Percentiles rank a stretch among this genome's conserved stretches.
Evolutionary conservation across 2,329 filamentous ascomycete species (phyloP).

Genomic region (Hortaea sp.): DNA sequence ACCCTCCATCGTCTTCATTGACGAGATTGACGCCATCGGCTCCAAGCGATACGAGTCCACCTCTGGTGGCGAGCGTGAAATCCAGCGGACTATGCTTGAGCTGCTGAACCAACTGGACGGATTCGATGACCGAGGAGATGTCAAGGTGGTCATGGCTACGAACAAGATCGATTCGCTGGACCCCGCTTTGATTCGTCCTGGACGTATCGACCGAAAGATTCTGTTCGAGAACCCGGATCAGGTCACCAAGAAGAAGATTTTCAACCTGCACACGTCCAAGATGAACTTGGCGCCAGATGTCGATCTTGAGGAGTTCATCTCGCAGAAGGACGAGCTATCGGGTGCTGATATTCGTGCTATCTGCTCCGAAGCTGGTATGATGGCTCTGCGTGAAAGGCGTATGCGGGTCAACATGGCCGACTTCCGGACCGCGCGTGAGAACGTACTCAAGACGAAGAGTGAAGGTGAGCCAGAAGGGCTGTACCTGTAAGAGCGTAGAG

Average conservation of each 20-base stretch:
- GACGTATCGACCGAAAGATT: constrained; percentile 98
- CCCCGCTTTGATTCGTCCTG: constrained; percentile 88
- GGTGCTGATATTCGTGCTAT: constrained; percentile 99
- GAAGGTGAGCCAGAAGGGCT: constrained; percentile 96
- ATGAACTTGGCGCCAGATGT: constrained; percentile 95
- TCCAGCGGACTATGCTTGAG: constrained; percentile 97
- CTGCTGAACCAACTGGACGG: constrained; percentile 96
- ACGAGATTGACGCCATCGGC: constrained; percentile 97
- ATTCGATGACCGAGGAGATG: constrained; percentile 96
- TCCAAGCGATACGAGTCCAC: constrained; percentile 98
- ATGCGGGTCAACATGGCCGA: constrained; percentile 99
- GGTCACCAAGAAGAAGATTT: constrained; percentile 96
- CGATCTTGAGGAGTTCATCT: constrained; percentile 97
- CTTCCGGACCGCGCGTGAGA: constrained; percentile 84
- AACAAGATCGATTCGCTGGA: constrained; percentile 99
- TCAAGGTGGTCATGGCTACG: constrained; percentile 99
- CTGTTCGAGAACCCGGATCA: constrained; percentile 66
- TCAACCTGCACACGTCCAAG: constrained; percentile 94
- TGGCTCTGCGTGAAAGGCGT: constrained; percentile 85
- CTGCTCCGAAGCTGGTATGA: constrained; percentile 89
- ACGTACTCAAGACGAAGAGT: constrained; percentile 95
- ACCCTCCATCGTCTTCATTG: constrained; percentile 96
- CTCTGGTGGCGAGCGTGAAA: constrained; percentile 91
- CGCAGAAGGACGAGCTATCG: constrained; percentile 92
- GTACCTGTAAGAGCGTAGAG: constrained; percentile 64